Base-by-base conservation (phyloP, 345 rosid species). In the Dipteronia sinensis region DNA sequence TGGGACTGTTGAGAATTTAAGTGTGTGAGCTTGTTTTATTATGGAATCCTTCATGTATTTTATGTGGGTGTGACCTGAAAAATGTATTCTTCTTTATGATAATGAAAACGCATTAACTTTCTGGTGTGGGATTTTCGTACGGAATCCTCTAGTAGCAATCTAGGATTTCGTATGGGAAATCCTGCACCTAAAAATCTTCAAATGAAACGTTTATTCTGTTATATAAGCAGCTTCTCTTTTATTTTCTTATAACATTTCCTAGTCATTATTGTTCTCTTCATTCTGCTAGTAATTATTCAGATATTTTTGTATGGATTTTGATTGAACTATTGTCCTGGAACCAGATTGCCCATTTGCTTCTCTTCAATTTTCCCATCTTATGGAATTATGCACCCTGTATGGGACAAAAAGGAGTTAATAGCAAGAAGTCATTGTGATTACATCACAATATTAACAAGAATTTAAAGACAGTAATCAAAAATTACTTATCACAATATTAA, bases 361-460 rank as follows among this genome's bases (percentile, higher is more conserved):
- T 27, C 27, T 27, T 27, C 27, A 27, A 27, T 27, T 27, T 38
- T 19, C 69, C 20, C 10, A 42, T n/a, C 29, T 67, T 10, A 10
- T n/a, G 31, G 27, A 67, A 42, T 67, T 67, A 44, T 20, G 51
- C 55, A 67, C 27, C 55, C 55, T 9, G 29, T 67, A 40, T 67
- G 71, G 20, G 71, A 42, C 49, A n/a, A 67, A 34, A 67, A 20
- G 71, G 55, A 67, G 55, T 55, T n/a, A 67, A 10, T 67, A 42
- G 10, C 27, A 19, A 67, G 71, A n/a, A 67, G 27, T 20, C 69
- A 19, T 38, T 17, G 25, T 16, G 69, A 66, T 31, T 15, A n/a
- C 44, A 66, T 15, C 46, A 66, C 47, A 17, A 19, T 15, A 1
- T 15, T 65, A 65, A 27, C 10, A 13, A 62, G 19, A 64, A 38